A percentile compares a stretch with the other conserved stretches of the same genome.
phyloP scores from a whole-genome alignment of 2,329 filamentous ascomycete species.

The Apiospora phragmitis region DNA sequence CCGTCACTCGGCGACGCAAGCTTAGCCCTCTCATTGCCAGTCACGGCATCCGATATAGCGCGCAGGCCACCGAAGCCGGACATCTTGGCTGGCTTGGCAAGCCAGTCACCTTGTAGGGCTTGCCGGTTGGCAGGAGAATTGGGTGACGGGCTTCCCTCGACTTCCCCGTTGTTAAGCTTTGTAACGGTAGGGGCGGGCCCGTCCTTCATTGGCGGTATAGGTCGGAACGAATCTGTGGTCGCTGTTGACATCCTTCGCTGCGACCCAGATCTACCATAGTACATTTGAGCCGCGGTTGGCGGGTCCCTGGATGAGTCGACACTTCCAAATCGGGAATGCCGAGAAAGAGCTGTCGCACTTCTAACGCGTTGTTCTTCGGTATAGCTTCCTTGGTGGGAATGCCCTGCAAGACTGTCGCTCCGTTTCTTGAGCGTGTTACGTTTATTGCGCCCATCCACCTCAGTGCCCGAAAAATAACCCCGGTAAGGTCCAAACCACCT shows the following conservation, averaged over 20 bases:
- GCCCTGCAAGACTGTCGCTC: conserved; percentile 52
- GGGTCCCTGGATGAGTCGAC: conserved; percentile 71
- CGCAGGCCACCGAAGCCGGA: conserved; percentile 68
- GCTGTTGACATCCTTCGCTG: conserved; percentile 63
- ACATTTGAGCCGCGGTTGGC: conserved; percentile 69
- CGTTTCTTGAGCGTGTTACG: conserved; percentile 83
- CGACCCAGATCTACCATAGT: conserved; percentile 58
- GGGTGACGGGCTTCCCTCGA: conserved; percentile 38
- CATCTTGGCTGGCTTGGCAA: conserved; percentile 53
- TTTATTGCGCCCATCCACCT: conserved; percentile 69
- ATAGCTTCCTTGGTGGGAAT: conserved; percentile 75
- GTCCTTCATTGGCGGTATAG: conserved; percentile 54
- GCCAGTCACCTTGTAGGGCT: conserved; percentile 55
- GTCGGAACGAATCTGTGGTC: conserved; percentile 55
- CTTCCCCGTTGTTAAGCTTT: conserved; percentile 48
- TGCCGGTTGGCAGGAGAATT: conserved; percentile 42
- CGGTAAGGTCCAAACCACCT: conserved; percentile 65
- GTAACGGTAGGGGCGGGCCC: conserved; percentile 58
- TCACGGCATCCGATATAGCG: conserved; percentile 78
- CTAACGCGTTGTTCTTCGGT: conserved; percentile 71
- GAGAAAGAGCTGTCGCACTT: conserved; percentile 64
- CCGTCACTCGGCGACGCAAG: conserved; percentile 51
- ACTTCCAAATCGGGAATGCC: conserved; percentile 79
- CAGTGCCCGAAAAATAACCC: conserved; percentile 91
- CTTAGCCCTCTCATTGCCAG: conserved; percentile 54